These are phyloP conservation scores for Lachnellula subtilissima DNA, from an alignment of 2,329 filamentous ascomycete species.

Conservation along the genomic window DNA sequence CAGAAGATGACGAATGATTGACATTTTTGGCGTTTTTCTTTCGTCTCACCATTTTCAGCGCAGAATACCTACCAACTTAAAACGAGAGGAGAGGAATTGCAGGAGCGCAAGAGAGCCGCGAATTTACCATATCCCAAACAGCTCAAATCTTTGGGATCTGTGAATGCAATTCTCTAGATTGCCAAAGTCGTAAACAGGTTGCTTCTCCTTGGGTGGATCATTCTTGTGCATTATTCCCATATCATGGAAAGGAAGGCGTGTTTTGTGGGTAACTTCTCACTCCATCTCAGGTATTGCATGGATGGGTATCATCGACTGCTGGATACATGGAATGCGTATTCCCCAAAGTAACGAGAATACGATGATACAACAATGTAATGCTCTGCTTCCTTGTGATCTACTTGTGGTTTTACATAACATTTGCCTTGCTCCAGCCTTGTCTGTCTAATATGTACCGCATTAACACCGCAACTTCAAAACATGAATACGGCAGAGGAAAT, in stretches of 20 bases:
- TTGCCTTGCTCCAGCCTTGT: background rate
- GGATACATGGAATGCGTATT: constrained; percentile 9
- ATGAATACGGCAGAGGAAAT: too few relatives aligned
- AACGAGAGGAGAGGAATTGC: background rate
- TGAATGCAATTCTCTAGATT: background rate
- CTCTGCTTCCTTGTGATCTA: background rate
- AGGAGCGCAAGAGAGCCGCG: background rate
- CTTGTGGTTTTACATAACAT: background rate
- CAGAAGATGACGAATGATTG: constrained; percentile 67
- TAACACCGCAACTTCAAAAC: background rate
- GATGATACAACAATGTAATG: background rate
- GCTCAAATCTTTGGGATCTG: background rate
- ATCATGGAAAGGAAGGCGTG: constrained; percentile 6
- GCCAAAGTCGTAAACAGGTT: background rate
- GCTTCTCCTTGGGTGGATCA: background rate
- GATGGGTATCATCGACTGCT: constrained; percentile 7
- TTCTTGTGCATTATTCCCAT: constrained; percentile 1
- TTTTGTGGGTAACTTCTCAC: background rate
- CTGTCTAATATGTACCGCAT: background rate
- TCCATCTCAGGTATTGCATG: background rate
- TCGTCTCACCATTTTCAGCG: constrained; percentile 6
- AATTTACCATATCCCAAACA: background rate
- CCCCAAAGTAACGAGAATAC: constrained; percentile 2
- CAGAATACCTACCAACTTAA: constrained; percentile 1
- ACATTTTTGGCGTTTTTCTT: constrained; percentile 6